These are phyloP conservation scores for Piper longum DNA, from an alignment of 164 flowering plant species.

Conservation along the genomic window DNA sequence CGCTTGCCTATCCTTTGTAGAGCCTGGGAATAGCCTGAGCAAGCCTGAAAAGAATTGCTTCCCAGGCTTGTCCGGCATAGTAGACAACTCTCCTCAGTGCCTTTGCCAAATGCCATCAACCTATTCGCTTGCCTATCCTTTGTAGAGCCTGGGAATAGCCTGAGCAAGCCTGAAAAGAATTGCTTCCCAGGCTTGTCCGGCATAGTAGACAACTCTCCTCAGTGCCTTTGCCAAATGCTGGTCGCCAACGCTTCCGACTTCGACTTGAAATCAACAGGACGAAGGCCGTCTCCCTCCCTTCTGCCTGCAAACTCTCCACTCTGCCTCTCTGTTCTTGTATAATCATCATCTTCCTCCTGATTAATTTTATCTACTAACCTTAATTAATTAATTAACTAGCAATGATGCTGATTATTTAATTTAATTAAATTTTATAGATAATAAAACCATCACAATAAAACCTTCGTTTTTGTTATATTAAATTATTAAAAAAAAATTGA, in stretches of 20 bases:
- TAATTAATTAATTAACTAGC: not conserved
- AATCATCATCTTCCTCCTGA: not conserved
- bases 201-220: constrained; percentile 37
- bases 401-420: too few species aligned
- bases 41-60: constrained; percentile 52
- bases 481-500: too few species aligned
- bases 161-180: constrained; percentile 33
- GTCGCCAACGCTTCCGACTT: constrained; percentile 9
- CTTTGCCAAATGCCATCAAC: constrained; percentile 33
- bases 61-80: constrained; percentile 41
- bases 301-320: constrained; percentile 30
- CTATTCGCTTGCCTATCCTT: constrained; percentile 48
- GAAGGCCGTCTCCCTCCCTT: constrained; percentile 45
- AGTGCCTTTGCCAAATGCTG: constrained; percentile 50
- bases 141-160: constrained; percentile 41
- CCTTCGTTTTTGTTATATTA: too few species aligned
- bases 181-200: constrained; percentile 61
- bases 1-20: constrained; percentile 46
- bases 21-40: constrained; percentile 37
- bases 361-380: not conserved
- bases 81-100: constrained; percentile 41
- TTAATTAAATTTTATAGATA: too few species aligned
- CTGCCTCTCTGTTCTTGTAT: constrained; percentile 28
- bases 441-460: too few species aligned
- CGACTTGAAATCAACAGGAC: constrained; percentile 21